Evolutionary conservation across 2,329 filamentous ascomycete species (phyloP).

Genomic region (Monilinia fructigena): DNA sequence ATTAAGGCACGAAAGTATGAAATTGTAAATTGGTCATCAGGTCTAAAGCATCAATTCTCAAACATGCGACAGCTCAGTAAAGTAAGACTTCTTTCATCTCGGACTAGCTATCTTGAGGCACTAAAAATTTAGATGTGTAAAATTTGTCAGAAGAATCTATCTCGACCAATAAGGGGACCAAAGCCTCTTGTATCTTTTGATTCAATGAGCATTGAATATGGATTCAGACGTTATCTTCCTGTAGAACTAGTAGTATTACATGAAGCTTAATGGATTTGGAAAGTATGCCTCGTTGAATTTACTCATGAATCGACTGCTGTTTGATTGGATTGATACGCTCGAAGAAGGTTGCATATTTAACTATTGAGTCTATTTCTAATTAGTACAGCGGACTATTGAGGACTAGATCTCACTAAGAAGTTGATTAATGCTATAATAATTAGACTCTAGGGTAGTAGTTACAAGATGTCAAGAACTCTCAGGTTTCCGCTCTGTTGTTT

Average conservation of each 20-base stretch:
- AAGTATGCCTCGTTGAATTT: neutral
- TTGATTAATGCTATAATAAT: too few relatives aligned
- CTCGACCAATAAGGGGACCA: neutral
- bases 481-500: too few relatives aligned
- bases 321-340: neutral
- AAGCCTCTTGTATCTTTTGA: neutral
- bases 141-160: neutral
- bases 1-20: neutral
- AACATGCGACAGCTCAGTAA: too few relatives aligned
- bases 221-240: neutral
- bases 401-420: too few relatives aligned
- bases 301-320: neutral
- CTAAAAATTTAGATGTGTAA: constrained; percentile 4
- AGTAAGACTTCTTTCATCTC: neutral
- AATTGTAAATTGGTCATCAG: neutral
- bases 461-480: too few relatives aligned
- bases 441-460: too few relatives aligned
- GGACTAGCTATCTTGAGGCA: neutral
- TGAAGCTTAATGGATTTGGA: neutral
- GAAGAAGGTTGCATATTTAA: neutral
- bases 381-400: too few relatives aligned
- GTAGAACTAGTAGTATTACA: neutral
- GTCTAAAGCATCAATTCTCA: neutral
- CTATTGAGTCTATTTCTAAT: too few relatives aligned
- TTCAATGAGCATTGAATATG: neutral